These are phyloP conservation scores for Rossbeevera mucosa DNA, from an alignment of 768 basidiomycete genomes.

Conservation along the genomic window DNA sequence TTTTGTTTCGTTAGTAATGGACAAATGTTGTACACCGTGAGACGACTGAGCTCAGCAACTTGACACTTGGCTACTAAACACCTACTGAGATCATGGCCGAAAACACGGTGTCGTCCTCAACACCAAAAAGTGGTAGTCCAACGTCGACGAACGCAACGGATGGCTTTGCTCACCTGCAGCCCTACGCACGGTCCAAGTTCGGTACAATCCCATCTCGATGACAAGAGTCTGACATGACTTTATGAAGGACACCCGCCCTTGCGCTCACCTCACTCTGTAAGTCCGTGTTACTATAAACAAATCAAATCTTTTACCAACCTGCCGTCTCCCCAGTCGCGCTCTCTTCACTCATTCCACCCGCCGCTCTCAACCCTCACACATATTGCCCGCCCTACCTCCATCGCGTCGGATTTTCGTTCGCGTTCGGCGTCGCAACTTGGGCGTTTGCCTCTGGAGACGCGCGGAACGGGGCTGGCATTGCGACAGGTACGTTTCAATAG, in stretches of 20 bases:
- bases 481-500: conserved; percentile 24
- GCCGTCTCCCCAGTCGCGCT: conserved; percentile 31
- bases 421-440: conserved; percentile 44
- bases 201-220: conserved; percentile 8
- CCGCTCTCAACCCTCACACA: conserved; percentile 24
- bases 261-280: conserved; percentile 33
- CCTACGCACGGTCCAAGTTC: conserved; percentile 31
- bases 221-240: conserved; percentile 12
- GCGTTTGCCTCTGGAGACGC: conserved; percentile 36
- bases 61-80: too few species aligned
- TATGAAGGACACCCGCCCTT: conserved; percentile 27
- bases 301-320: not conserved
- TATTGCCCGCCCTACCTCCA: conserved; percentile 41
- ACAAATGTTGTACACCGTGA: conserved; percentile 13
- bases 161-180: conserved; percentile 24
- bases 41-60: too few species aligned
- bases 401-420: conserved; percentile 40
- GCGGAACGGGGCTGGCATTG: conserved; percentile 43
- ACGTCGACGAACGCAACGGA: conserved; percentile 18
- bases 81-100: conserved; percentile 4
- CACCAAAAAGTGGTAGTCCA: not conserved
- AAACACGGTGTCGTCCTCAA: not conserved
- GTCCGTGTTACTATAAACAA: conserved; percentile 5
- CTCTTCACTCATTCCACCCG: conserved; percentile 34
- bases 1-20: not conserved